phyloP scores from a whole-genome alignment of 768 basidiomycete species.

The Pleurotus citrinopileatus region DNA sequence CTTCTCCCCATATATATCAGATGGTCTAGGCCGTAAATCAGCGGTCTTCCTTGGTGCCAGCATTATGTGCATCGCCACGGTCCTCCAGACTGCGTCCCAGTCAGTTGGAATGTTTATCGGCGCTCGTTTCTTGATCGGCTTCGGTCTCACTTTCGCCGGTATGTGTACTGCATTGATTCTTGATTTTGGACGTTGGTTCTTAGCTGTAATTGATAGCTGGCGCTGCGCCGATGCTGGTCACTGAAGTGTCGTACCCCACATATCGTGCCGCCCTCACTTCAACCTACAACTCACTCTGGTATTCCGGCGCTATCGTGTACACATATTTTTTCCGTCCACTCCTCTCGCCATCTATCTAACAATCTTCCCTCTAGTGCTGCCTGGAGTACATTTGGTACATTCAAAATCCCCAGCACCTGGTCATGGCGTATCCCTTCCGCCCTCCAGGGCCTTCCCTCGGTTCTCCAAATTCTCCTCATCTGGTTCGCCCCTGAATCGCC shows the following conservation, averaged over 20 bases:
- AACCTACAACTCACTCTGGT: constrained; percentile 32
- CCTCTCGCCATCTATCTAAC: neutral
- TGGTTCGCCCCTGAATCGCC: constrained; percentile 38
- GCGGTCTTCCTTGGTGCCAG: constrained; percentile 21
- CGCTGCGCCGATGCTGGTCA: constrained; percentile 37
- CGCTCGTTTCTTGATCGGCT: constrained; percentile 24
- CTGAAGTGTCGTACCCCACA: constrained; percentile 40
- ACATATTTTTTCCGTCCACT: constrained; percentile 22
- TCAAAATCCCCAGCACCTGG: constrained; percentile 45
- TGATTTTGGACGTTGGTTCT: neutral
- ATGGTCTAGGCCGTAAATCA: neutral
- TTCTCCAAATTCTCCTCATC: constrained; percentile 32
- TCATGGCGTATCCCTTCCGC: constrained; percentile 43
- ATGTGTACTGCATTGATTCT: neutral
- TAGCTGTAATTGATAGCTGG: constrained; percentile 22
- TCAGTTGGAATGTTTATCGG: constrained; percentile 31
- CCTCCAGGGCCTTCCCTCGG: constrained; percentile 30
- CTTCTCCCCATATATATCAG: neutral
- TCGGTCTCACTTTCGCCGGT: constrained; percentile 7
- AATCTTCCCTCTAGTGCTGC: constrained; percentile 35
- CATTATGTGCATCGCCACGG: constrained; percentile 29
- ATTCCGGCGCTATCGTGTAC: constrained; percentile 40
- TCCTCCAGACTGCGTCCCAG: constrained; percentile 27
- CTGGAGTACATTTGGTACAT: constrained; percentile 59
- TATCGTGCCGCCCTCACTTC: constrained; percentile 37